Conservation (phyloP, 768 basidiomycete species). For the Solioccasus polychromus region DNA sequence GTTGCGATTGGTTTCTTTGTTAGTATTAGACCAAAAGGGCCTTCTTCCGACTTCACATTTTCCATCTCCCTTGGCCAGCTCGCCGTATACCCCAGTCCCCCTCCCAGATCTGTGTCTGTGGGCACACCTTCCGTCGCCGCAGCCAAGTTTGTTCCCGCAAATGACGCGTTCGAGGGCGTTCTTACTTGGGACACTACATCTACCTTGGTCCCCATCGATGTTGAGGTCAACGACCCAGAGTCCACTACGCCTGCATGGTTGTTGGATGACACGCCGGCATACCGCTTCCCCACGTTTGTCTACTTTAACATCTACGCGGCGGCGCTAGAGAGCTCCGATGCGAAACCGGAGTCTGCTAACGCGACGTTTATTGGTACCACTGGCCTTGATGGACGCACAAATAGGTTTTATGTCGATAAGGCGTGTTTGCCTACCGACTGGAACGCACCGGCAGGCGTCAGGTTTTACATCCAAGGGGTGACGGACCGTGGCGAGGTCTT, state of each 20-base stretch:
- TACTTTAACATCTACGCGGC: constrained; percentile 68
- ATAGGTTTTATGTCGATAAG: constrained; percentile 39
- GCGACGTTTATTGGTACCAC: constrained; percentile 46
- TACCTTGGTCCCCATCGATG: constrained; percentile 38
- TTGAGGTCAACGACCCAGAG: constrained; percentile 42
- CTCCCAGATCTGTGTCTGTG: constrained; percentile 19
- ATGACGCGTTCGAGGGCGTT: constrained; percentile 40
- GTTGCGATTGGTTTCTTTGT: constrained; percentile 54
- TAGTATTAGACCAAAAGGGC: constrained; percentile 45
- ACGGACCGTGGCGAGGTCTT: constrained; percentile 52
- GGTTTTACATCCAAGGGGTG: constrained; percentile 67
- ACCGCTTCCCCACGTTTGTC: constrained; percentile 51
- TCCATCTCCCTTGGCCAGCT: constrained; percentile 60
- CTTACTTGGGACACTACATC: constrained; percentile 62
- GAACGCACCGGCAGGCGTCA: constrained; percentile 26
- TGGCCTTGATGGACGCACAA: constrained; percentile 39
- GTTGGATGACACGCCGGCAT: constrained; percentile 39
- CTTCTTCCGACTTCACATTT: constrained; percentile 38
- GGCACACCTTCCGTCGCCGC: constrained; percentile 44
- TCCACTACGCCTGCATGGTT: constrained; percentile 57
- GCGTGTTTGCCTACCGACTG: constrained; percentile 29
- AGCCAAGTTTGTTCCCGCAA: constrained; percentile 47
- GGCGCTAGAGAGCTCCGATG: constrained; percentile 3
- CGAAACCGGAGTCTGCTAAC: constrained; percentile 11
- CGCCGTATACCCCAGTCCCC: constrained; percentile 44